phyloP scores from a whole-genome alignment of 2,329 filamentous ascomycete species.

The Xylaria sp. region DNA sequence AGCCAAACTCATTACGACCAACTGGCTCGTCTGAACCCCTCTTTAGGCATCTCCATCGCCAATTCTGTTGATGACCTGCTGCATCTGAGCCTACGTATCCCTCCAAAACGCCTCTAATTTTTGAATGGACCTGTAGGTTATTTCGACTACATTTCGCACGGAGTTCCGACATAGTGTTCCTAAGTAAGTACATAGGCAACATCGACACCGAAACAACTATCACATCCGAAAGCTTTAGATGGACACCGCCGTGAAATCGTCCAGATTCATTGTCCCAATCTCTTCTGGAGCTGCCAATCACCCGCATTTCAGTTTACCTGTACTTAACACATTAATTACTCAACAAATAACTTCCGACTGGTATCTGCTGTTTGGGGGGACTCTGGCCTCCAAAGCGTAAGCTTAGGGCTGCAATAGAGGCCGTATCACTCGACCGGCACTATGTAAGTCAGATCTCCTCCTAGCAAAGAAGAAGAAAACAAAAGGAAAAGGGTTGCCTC shows the following conservation, averaged over 20 bases:
- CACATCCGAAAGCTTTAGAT: conserved; percentile 28
- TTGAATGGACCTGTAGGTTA: conserved; percentile 2
- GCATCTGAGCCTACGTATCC: conserved; percentile 9
- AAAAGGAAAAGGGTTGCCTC: conserved; percentile 1
- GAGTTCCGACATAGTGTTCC: conserved; percentile 3
- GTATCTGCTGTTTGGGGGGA: not conserved
- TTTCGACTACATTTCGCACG: conserved; percentile 3
- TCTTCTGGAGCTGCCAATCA: conserved; percentile 31
- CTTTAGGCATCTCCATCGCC: conserved; percentile 27
- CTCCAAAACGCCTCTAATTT: conserved; percentile 3
- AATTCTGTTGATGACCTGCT: conserved; percentile 5
- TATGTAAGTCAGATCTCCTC: conserved; percentile 46
- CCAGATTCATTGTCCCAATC: conserved; percentile 19
- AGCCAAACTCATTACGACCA: conserved; percentile 23
- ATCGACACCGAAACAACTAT: conserved; percentile 21
- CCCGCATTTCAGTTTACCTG: conserved; percentile 36
- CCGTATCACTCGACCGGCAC: conserved; percentile 32
- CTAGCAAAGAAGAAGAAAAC: not conserved
- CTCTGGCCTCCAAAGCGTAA: not conserved
- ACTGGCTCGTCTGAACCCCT: conserved; percentile 30
- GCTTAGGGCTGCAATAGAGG: conserved; percentile 19
- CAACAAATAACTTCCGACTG: conserved; percentile 1
- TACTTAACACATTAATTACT: conserved; percentile 33
- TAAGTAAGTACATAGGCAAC: conserved; percentile 34
- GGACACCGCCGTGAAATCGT: conserved; percentile 38